Evolutionary conservation across 306 rosid genomes (phyloP).

Genomic region (Cucumis cinereus): DNA sequence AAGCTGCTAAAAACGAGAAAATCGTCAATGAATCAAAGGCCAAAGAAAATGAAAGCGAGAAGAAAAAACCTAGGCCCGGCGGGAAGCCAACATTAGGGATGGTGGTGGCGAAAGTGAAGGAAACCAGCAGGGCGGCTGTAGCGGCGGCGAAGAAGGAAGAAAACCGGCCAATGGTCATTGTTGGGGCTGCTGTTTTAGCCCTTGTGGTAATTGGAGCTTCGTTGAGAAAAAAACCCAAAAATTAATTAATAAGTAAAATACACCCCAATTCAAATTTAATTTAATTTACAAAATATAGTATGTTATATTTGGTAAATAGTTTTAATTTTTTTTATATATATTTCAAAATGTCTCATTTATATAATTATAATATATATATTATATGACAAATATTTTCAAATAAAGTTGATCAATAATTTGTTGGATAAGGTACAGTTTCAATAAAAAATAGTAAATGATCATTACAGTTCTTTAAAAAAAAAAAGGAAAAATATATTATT

Average conservation of each 20-base stretch:
- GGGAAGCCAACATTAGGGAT: neutral
- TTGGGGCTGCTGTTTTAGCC: neutral
- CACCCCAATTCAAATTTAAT: neutral
- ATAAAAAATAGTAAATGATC: no score
- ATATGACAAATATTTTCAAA: neutral
- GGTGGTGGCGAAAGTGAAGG: neutral
- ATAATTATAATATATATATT: neutral
- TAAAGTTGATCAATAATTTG: no score
- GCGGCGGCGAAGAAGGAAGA: neutral
- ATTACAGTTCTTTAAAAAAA: no score
- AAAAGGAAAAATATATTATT: no score
- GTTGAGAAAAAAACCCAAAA: neutral
- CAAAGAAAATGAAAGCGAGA: neutral
- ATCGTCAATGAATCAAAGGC: no score
- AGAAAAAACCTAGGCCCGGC: neutral
- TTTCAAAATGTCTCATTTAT: no score
- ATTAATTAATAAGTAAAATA: neutral
- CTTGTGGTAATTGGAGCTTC: neutral
- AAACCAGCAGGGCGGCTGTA: neutral
- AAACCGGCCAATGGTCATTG: neutral
- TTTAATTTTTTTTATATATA: no score
- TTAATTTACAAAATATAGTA: no score
- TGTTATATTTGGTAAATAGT: no score
- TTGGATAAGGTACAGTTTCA: no score
- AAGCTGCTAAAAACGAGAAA: neutral